Percentiles rank a stretch among this genome's conserved stretches.
Conservation (phyloP, 2,329 filamentous ascomycete species). For the Paraphaeosphaeria sporulosa region DNA sequence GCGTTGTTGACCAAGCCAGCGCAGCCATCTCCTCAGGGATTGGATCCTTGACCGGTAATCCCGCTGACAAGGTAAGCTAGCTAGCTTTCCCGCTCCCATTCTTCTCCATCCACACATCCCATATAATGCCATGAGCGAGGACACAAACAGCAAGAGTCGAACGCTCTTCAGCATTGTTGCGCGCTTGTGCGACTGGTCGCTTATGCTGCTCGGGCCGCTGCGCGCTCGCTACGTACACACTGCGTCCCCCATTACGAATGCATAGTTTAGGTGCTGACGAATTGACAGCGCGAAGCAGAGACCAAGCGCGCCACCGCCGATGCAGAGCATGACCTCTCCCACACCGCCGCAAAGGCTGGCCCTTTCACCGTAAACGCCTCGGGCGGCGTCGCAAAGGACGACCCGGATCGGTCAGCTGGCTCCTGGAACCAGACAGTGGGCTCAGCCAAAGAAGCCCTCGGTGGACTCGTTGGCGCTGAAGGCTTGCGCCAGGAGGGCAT, state of each 20-base stretch:
- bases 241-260: neutral
- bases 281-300: constrained; percentile 63
- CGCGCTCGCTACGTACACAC: constrained; percentile 9
- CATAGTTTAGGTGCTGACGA: constrained; percentile 31
- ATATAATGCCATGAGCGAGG: constrained; percentile 3
- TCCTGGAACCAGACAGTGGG: constrained; percentile 91
- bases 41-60: constrained; percentile 76
- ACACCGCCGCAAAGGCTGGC: constrained; percentile 77
- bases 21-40: constrained; percentile 76
- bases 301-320: constrained; percentile 70
- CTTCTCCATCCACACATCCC: neutral
- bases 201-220: constrained; percentile 16
- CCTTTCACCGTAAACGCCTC: constrained; percentile 73
- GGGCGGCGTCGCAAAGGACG: constrained; percentile 75
- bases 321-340: constrained; percentile 75
- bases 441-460: constrained; percentile 81
- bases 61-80: constrained; percentile 65
- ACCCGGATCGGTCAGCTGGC: constrained; percentile 74
- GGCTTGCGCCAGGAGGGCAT: constrained; percentile 76
- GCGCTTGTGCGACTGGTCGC: constrained; percentile 11
- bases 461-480: constrained; percentile 77
- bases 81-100: neutral
- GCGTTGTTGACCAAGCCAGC: constrained; percentile 68
- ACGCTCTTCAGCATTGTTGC: constrained; percentile 13
- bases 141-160: constrained; percentile 12